Conservation (phyloP, 345 rosid species). For the Durio zibethinus region DNA sequence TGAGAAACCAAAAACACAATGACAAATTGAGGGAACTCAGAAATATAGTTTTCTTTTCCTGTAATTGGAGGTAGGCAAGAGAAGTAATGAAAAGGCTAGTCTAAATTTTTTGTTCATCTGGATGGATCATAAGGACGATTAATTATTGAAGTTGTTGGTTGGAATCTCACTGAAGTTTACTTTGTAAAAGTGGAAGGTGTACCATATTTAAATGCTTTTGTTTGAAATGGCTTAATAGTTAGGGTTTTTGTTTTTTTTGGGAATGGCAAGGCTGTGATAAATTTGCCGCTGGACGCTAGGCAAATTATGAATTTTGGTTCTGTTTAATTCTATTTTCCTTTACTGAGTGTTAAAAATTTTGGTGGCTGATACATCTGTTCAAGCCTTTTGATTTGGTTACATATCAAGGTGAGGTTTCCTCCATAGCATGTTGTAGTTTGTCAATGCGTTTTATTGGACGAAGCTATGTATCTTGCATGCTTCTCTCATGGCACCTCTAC, state of each 20-base stretch:
- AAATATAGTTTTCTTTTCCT: neutral
- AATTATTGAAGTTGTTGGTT: neutral
- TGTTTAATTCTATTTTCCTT: neutral
- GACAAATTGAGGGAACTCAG: slow-evolving; percentile 13
- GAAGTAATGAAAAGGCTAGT: neutral
- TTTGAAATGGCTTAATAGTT: neutral
- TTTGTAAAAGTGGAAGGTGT: slow-evolving; percentile 15
- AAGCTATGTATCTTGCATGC: neutral
- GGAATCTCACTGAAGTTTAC: neutral
- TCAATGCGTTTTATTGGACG: neutral
- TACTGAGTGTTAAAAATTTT: neutral
- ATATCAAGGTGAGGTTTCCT: neutral
- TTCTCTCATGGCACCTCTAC: no score
- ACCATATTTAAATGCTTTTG: slow-evolving; percentile 13
- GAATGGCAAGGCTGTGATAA: neutral
- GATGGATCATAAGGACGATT: slow-evolving; percentile 7
- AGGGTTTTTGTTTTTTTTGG: neutral
- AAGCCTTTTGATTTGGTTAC: neutral
- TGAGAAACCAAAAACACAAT: slow-evolving; percentile 64
- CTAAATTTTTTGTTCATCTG: neutral
- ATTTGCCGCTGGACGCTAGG: neutral
- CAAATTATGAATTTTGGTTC: slow-evolving; percentile 2
- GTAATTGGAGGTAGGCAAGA: slow-evolving; percentile 3
- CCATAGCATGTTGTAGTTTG: neutral
- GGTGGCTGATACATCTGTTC: neutral